Evolutionary conservation across 768 basidiomycete genomes (phyloP).

Genomic region (Panus rudis): DNA sequence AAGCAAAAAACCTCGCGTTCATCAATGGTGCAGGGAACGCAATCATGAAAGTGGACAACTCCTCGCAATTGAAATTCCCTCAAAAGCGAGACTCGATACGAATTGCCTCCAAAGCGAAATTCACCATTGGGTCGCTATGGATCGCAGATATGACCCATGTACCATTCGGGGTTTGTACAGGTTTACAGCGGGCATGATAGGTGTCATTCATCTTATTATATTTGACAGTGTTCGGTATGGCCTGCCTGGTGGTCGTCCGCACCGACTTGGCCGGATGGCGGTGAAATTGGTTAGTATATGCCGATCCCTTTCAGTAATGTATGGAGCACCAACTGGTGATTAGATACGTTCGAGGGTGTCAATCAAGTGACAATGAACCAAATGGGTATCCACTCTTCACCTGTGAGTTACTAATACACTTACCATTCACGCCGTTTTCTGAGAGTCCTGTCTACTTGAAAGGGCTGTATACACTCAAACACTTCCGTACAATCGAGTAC

Average conservation of each 20-base stretch:
- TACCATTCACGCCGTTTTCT: not conserved
- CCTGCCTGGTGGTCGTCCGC: conserved; percentile 58
- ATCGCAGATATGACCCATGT: conserved; percentile 58
- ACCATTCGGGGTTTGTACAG: conserved; percentile 44
- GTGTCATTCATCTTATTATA: not conserved
- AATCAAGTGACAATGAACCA: conserved; percentile 61
- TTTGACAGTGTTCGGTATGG: conserved; percentile 60
- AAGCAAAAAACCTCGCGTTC: conserved; percentile 47
- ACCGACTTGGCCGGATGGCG: conserved; percentile 54
- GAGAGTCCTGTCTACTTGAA: not conserved
- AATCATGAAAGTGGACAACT: conserved; percentile 73
- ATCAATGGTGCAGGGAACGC: conserved; percentile 65
- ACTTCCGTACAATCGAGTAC: conserved; percentile 44
- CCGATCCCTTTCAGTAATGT: not conserved
- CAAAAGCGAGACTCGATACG: conserved; percentile 63
- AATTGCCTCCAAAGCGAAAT: conserved; percentile 51
- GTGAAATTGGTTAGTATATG: conserved; percentile 28
- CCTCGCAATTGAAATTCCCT: conserved; percentile 39
- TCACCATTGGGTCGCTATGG: conserved; percentile 55
- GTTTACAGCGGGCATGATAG: conserved; percentile 4
- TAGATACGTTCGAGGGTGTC: conserved; percentile 76
- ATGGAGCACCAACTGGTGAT: not conserved
- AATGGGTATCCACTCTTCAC: conserved; percentile 66
- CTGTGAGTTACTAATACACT: conserved; percentile 26
- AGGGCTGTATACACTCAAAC: conserved; percentile 46